phyloP scores from a whole-genome alignment of 345 rosid genomes.

The Dovyalis caffra region DNA sequence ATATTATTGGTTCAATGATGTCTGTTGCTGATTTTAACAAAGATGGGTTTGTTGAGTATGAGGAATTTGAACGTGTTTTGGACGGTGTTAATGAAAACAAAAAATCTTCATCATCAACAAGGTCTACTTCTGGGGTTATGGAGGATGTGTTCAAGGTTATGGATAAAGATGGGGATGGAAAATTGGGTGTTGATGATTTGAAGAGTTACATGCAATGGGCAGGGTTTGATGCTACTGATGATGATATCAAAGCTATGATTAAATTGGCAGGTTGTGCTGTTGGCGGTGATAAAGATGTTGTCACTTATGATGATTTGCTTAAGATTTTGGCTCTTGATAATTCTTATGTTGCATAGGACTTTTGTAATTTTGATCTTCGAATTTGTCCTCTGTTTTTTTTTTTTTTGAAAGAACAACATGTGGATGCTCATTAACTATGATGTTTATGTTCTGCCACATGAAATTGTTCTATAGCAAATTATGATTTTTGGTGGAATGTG shows the following conservation, averaged over 20 bases:
- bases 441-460: neutral
- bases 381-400: neutral
- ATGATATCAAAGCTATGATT: conserved; percentile 72
- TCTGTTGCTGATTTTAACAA: conserved; percentile 66
- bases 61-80: conserved; percentile 61
- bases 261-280: conserved; percentile 60
- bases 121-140: conserved; percentile 5
- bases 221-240: conserved; percentile 55
- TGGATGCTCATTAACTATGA: neutral
- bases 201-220: conserved; percentile 67
- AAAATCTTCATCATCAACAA: neutral
- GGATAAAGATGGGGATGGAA: conserved; percentile 89
- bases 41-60: conserved; percentile 84
- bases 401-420: neutral
- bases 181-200: conserved; percentile 56
- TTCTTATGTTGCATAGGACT: neutral
- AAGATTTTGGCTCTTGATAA: conserved; percentile 46
- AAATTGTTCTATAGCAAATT: neutral
- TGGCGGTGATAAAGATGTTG: conserved; percentile 45
- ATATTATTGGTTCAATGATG: conserved; percentile 66
- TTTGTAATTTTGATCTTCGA: neutral
- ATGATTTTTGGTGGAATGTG: neutral
- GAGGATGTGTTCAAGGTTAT: conserved; percentile 68
- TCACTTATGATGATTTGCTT: conserved; percentile 56
- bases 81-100: neutral